Evolutionary conservation across 495 filamentous ascomycete genomes (phyloP), one percentile per base, ranked within the genome.

Genomic region (Evernia prunastri): DNA sequence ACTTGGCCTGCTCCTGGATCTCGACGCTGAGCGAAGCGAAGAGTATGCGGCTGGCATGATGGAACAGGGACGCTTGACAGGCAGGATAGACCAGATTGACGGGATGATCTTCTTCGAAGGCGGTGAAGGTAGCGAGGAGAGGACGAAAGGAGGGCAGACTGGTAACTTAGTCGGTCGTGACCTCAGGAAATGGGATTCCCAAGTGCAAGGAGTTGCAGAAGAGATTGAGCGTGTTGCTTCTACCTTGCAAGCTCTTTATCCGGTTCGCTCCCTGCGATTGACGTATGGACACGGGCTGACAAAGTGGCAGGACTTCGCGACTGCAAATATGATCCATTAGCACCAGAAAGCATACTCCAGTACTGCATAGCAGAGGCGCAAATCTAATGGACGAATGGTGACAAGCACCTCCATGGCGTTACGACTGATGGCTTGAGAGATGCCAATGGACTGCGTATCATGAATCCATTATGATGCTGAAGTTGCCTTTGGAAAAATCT

Each of bases 51-150:
- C 94, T 5, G 81, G 83, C 58, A 98, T 98, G 94, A 91, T 97
- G 67, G 92, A 97, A 76, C 91, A 96, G 74, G 90, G 89, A 20
- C 85, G 94, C 31, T 75, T 98, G 64, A 82, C 83, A 3, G 94
- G 94, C 12, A 85, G 85, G 57, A 97, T 98, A 70, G 95, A 98
- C 75, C 94, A 97, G 78, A 95, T 98, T 71, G 90, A 92, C 65
- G 80, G 89, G 18, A 74, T 92, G 13, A 94, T 98, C 49, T 89
- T 84, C 70, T 98, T 98, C 70, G 87, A 91, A 63, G 83, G 81
- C 43, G 79, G 80, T 23, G 84, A 86, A 63, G 85, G 85, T n/a
- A 86, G 84, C 20, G 86, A 82, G 6, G 80, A 88, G 77, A 82
- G 81, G 72, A 81, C 77, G 11, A 60, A 66, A 58, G 82, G 80